Percentiles rank a stretch among this genome's conserved stretches.
phyloP scores from a whole-genome alignment of 164 flowering plant species.

The Aristolochia californica region DNA sequence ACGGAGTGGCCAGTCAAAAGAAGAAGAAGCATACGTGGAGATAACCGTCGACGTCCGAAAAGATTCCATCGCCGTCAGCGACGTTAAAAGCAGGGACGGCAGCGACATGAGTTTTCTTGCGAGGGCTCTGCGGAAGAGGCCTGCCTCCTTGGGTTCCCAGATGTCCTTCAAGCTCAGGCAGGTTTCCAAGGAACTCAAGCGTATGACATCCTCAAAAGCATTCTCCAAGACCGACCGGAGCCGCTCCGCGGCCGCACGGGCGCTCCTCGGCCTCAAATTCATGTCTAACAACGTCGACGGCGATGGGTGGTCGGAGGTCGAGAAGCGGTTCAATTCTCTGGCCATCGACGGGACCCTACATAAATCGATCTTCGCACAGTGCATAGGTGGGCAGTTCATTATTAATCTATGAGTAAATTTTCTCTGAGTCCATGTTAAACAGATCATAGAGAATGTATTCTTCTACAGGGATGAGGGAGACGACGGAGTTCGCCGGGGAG shows the following conservation, averaged over 20 bases:
- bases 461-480: slow-evolving; percentile 49
- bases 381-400: slow-evolving; percentile 31
- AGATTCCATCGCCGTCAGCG: slow-evolving; percentile 55
- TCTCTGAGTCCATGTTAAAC: background rate
- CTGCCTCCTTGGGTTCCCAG: slow-evolving; percentile 29
- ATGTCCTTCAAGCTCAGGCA: slow-evolving; percentile 37
- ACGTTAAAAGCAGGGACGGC: slow-evolving; percentile 41
- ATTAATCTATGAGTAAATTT: background rate
- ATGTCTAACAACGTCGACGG: slow-evolving; percentile 53
- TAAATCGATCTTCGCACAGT: slow-evolving; percentile 35
- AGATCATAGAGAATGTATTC: background rate
- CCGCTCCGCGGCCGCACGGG: slow-evolving; percentile 74
- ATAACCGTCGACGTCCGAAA: slow-evolving; percentile 57
- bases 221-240: slow-evolving; percentile 36
- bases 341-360: slow-evolving; percentile 29
- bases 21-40: slow-evolving; percentile 31
- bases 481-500: slow-evolving; percentile 48
- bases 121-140: slow-evolving; percentile 33
- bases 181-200: slow-evolving; percentile 56
- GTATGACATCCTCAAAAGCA: slow-evolving; percentile 33
- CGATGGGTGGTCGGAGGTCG: slow-evolving; percentile 61
- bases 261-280: slow-evolving; percentile 82
- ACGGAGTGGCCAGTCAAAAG: slow-evolving; percentile 3
- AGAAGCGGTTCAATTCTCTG: slow-evolving; percentile 33
- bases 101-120: slow-evolving; percentile 39